Evolutionary conservation across 2,329 filamentous ascomycete genomes (phyloP), one percentile per base, ranked within the genome.

Genomic region (Monilinia vaccinii-corymbosi): DNA sequence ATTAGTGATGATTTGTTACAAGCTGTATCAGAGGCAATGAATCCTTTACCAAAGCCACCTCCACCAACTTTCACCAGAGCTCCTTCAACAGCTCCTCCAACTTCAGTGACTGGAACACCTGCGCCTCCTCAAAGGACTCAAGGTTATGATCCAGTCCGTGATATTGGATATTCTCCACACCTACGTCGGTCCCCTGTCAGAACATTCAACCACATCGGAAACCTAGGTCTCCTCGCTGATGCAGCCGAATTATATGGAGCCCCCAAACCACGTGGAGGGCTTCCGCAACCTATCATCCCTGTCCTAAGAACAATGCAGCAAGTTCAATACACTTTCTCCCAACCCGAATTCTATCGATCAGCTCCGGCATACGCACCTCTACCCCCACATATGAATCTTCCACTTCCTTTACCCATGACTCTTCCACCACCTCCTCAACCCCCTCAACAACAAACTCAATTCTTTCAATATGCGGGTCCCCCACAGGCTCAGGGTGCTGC

Each of bases 131-230:
- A 58, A 32, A 52, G 60, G 56, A 58, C 58, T 45, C 56, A 51
- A n/a, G 63, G 62, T 8, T 68, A 68, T 38, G 66, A 68, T 46
- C 66, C 67, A 38, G 67, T 68, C 25, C 60, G 63, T 11, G 65
- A 67, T 47, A 60, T 28, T 11, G 58, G 58, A n/a, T 56, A 56
- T 11, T 56, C 58, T n/a, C 50, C 58, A 25, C 51, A 60, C 18
- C 14, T 42, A 42, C 51, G 52, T 23, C 51, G 58, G 16, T 59
- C 47, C n/a, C 47, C 48, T 2, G 40, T 59, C 36, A 59, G 23
- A 51, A 50, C 46, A 21, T 42, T 42, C 25, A 36, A n/a, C 34
- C 32, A 49, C 10, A n/a, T 36, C 14, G 45, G 46, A 57, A 47
- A n/a, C 4, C 45, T 60, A 11, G 42, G 16, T 32, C 13, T 56